These are phyloP conservation scores for Blastobotrys americana DNA, from an alignment of 805 yeast genomes.

Conservation along the genomic window DNA sequence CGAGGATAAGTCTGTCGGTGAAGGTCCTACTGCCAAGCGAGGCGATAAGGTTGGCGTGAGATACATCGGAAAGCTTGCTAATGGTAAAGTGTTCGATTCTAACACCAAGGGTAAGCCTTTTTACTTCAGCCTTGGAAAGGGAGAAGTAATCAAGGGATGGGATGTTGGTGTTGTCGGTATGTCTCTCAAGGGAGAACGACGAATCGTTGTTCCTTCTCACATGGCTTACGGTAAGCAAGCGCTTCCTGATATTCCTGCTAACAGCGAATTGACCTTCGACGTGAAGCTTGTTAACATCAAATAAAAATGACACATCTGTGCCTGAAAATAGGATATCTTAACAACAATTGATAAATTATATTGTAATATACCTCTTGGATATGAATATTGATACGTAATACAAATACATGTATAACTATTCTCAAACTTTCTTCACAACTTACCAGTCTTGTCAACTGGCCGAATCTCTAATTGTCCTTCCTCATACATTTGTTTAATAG, in stretches of 20 bases:
- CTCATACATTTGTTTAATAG: constrained; percentile 39
- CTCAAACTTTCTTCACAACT: background rate
- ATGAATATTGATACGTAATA: background rate
- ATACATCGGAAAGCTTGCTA: constrained; percentile 94
- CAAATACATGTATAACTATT: too few relatives aligned
- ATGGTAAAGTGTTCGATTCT: constrained; percentile 94
- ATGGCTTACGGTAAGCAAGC: constrained; percentile 94
- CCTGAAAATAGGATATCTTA: too few relatives aligned
- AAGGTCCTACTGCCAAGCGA: constrained; percentile 79
- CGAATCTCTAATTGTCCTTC: constrained; percentile 35
- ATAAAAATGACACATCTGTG: too few relatives aligned
- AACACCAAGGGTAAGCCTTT: constrained; percentile 97
- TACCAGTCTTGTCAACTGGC: background rate
- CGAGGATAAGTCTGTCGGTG: constrained; percentile 88
- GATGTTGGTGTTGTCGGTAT: constrained; percentile 98
- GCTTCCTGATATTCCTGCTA: constrained; percentile 96
- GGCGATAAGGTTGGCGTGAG: constrained; percentile 93
- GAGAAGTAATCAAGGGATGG: constrained; percentile 98
- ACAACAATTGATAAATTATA: too few relatives aligned
- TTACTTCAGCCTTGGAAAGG: constrained; percentile 82
- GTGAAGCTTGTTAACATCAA: constrained; percentile 87
- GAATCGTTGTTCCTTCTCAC: constrained; percentile 90
- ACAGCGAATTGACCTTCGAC: constrained; percentile 93
- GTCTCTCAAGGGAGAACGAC: constrained; percentile 98
- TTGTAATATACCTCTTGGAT: background rate